Evolutionary conservation across 345 rosid genomes (phyloP).

Genomic region (Sonneratia alba): DNA sequence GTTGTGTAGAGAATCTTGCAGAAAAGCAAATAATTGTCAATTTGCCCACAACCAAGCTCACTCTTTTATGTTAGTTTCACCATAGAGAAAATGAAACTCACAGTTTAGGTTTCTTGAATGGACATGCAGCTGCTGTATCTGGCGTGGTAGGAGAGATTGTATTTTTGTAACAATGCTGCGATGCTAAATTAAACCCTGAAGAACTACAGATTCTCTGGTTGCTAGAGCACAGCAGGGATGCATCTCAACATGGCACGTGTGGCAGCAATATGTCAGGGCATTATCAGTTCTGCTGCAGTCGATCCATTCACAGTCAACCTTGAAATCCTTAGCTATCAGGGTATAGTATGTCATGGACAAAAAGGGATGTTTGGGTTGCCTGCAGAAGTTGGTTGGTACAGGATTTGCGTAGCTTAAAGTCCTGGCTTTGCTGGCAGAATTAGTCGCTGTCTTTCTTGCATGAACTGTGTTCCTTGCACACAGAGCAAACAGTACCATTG

Average conservation of each 20-base stretch:
- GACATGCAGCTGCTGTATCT: no score
- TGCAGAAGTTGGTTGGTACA: neutral
- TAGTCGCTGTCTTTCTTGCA: neutral
- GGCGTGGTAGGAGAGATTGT: neutral
- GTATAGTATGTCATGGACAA: slow-evolving; percentile 5
- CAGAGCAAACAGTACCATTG: neutral
- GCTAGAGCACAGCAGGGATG: slow-evolving; percentile 4
- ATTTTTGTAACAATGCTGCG: neutral
- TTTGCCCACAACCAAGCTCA: neutral
- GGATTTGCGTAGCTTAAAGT: neutral
- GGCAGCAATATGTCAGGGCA: slow-evolving; percentile 10
- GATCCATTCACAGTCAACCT: neutral
- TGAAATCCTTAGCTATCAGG: neutral
- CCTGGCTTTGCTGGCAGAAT: neutral
- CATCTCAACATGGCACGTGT: slow-evolving; percentile 7
- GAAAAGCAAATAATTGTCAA: neutral
- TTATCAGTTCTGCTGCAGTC: slow-evolving; percentile 1
- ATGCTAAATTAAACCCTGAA: neutral
- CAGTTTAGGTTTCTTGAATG: no score
- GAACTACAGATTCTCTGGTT: neutral
- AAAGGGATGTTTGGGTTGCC: neutral
- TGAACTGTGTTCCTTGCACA: slow-evolving; percentile 1
- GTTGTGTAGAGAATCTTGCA: neutral
- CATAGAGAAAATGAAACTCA: no score
- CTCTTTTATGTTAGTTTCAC: neutral